These are phyloP conservation scores for Phytopythium montanum DNA, from an alignment of 352 stramenopile species.

Conservation along the genomic window DNA sequence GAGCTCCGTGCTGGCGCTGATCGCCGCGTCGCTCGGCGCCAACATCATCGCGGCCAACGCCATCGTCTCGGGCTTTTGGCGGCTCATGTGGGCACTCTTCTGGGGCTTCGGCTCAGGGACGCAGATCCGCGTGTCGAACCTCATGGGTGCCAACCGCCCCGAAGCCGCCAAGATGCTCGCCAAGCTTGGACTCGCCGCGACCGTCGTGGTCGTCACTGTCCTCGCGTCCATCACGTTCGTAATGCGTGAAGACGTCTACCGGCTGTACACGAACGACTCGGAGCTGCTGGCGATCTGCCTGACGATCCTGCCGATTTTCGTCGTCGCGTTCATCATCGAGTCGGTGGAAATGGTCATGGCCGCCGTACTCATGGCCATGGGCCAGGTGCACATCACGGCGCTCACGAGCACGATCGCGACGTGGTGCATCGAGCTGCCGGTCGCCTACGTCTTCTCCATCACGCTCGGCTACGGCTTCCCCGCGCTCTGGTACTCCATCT, in stretches of 20 bases:
- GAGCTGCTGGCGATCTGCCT: constrained; percentile 46
- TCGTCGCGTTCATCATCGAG: constrained; percentile 52
- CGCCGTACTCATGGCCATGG: constrained; percentile 48
- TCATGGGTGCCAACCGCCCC: constrained; percentile 48
- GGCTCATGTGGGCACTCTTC: constrained; percentile 51
- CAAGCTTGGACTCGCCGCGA: constrained; percentile 62
- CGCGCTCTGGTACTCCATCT: constrained; percentile 40
- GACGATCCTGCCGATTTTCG: constrained; percentile 52
- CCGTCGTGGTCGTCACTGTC: constrained; percentile 35
- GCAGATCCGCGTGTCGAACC: constrained; percentile 57
- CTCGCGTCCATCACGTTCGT: constrained; percentile 44
- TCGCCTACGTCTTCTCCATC: constrained; percentile 49
- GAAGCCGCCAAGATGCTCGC: constrained; percentile 38
- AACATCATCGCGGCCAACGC: constrained; percentile 77
- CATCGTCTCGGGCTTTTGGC: constrained; percentile 48
- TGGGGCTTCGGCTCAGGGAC: constrained; percentile 66
- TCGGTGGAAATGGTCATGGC: constrained; percentile 52
- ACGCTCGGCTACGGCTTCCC: constrained; percentile 41
- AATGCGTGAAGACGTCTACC: constrained; percentile 46
- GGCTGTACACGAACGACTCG: constrained; percentile 56
- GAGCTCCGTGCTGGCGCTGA: constrained; percentile 62
- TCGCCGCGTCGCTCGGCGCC: constrained; percentile 66
- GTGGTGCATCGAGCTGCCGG: constrained; percentile 54
- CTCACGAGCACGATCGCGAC: constrained; percentile 52
- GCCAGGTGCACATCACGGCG: constrained; percentile 43